Evolutionary conservation across 2,329 filamentous ascomycete genomes (phyloP).

Genomic region (Neophaeococcomyces aloes): DNA sequence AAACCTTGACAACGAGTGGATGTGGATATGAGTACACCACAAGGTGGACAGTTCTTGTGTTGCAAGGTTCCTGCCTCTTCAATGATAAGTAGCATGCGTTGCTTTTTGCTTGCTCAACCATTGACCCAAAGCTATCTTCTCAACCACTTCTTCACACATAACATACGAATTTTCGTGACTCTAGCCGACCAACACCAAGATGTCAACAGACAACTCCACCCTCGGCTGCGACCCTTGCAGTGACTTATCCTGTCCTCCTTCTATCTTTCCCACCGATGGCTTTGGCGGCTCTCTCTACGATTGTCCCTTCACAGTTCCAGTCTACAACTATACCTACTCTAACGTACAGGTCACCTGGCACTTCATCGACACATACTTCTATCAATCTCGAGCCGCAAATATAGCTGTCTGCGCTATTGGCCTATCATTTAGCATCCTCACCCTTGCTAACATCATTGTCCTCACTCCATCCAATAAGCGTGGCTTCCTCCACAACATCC

Average conservation of each 20-base stretch:
- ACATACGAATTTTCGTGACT: neutral
- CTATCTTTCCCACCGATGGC: neutral
- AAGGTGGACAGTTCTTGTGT: neutral
- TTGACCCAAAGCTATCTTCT: neutral
- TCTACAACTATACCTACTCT: neutral
- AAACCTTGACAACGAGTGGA: no score
- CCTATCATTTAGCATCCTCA: neutral
- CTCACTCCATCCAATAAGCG: constrained; percentile 4
- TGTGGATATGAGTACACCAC: no score
- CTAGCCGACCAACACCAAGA: neutral
- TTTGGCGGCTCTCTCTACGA: neutral
- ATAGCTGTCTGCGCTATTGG: neutral
- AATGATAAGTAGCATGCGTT: neutral
- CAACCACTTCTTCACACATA: no score
- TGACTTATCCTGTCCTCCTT: neutral
- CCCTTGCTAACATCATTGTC: constrained; percentile 1
- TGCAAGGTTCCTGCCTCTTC: neutral
- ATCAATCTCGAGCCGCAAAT: neutral
- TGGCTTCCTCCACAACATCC: neutral
- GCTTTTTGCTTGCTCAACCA: no score
- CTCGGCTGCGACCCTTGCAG: neutral
- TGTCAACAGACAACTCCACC: neutral
- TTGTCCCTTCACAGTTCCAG: neutral
- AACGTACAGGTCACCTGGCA: neutral
- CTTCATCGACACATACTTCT: neutral